Conservation (phyloP, 2,329 filamentous ascomycete species). For the Coleophoma eucalyptorum region DNA sequence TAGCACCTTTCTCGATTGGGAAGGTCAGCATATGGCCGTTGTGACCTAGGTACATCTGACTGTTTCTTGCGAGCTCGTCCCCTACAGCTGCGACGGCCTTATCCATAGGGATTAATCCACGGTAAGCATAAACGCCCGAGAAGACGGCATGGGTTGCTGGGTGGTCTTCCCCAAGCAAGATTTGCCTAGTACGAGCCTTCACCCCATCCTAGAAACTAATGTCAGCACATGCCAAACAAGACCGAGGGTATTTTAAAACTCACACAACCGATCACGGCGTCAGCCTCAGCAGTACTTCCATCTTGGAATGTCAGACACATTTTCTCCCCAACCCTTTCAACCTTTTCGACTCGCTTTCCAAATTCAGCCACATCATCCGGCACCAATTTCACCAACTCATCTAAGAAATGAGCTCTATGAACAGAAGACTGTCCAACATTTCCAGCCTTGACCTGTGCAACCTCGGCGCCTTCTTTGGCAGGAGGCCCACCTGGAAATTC, state of each 20-base stretch:
- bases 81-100: slow-evolving; percentile 45
- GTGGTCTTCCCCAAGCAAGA: slow-evolving; percentile 42
- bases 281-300: slow-evolving; percentile 36
- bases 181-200: slow-evolving; percentile 48
- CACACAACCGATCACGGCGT: slow-evolving; percentile 49
- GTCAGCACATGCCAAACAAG: no score
- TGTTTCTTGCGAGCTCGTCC: slow-evolving; percentile 40
- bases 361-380: slow-evolving; percentile 30
- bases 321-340: slow-evolving; percentile 21
- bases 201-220: slow-evolving; percentile 47
- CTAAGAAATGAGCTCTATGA: slow-evolving; percentile 26
- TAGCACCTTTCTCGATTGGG: slow-evolving; percentile 50
- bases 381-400: slow-evolving; percentile 30
- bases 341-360: slow-evolving; percentile 29
- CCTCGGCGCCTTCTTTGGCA: slow-evolving; percentile 10
- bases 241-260: no score
- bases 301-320: slow-evolving; percentile 37
- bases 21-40: slow-evolving; percentile 57
- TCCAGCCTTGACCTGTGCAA: slow-evolving; percentile 14
- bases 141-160: slow-evolving; percentile 32
- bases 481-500: slow-evolving; percentile 6
- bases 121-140: slow-evolving; percentile 57
- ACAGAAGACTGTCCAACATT: slow-evolving; percentile 20
- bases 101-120: slow-evolving; percentile 57
- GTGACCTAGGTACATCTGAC: slow-evolving; percentile 44